Conservation (phyloP, 2,329 filamentous ascomycete genomes). For the Sphaerulina vaccinii region DNA sequence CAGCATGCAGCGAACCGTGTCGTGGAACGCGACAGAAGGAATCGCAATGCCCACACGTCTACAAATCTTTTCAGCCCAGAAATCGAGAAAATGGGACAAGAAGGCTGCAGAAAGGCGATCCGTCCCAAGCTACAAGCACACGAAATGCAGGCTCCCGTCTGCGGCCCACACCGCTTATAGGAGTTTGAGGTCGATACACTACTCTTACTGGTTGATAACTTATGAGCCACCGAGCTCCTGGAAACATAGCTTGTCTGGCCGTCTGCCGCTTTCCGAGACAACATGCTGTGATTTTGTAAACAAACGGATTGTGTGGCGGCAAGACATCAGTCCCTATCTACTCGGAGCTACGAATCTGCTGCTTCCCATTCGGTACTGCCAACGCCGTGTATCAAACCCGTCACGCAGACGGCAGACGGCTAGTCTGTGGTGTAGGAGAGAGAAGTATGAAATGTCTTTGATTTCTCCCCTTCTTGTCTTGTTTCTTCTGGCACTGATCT, state of each 20-base stretch:
- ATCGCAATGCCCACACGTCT: not conserved
- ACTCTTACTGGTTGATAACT: not conserved
- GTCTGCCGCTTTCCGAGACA: not conserved
- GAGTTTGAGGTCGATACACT: not conserved
- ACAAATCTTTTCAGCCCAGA: not conserved
- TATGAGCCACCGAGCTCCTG: not conserved
- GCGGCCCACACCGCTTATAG: not conserved
- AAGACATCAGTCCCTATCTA: too few species aligned
- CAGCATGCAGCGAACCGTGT: not conserved
- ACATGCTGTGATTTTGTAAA: too few species aligned
- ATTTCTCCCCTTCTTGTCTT: not conserved
- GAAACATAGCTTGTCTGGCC: not conserved
- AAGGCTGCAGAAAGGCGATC: not conserved
- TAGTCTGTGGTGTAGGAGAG: too few species aligned
- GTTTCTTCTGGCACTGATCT: not conserved
- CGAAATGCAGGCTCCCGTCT: not conserved
- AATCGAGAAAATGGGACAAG: not conserved
- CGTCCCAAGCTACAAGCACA: not conserved
- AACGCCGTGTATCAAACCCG: not conserved
- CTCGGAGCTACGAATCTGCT: not conserved
- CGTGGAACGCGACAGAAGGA: not conserved
- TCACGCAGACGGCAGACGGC: not conserved
- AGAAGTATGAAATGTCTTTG: not conserved
- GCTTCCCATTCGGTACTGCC: not conserved
- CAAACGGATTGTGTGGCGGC: too few species aligned